phyloP scores from a whole-genome alignment of 345 rosid species.

The Excoecaria agallocha region DNA sequence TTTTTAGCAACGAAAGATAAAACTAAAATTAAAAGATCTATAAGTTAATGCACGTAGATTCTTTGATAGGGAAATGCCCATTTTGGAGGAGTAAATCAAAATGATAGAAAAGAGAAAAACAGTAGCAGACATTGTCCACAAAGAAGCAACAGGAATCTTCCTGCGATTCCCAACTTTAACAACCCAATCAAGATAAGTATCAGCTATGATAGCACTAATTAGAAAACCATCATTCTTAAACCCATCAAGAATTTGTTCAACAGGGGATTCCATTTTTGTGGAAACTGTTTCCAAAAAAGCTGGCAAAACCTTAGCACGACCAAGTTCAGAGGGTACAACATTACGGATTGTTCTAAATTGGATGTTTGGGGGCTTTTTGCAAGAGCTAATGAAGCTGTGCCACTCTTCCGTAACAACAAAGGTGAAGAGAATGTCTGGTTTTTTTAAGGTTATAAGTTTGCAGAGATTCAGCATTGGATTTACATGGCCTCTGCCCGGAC shows the following conservation, averaged over 20 bases:
- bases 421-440: conserved; percentile 3
- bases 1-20: background rate
- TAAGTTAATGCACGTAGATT: background rate
- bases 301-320: conserved; percentile 14
- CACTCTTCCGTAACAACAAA: conserved; percentile 19
- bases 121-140: conserved; percentile 26
- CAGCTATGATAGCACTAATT: conserved; percentile 9
- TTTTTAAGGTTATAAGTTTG: conserved; percentile 4
- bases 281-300: conserved; percentile 22
- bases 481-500: conserved; percentile 24
- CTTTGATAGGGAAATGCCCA: conserved; percentile 11
- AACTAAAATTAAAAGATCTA: background rate
- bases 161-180: conserved; percentile 13
- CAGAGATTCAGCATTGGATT: conserved; percentile 21
- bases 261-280: conserved; percentile 20
- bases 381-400: background rate
- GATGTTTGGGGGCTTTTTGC: conserved; percentile 5
- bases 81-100: conserved; percentile 19
- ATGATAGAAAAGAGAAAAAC: conserved; percentile 16
- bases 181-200: conserved; percentile 21
- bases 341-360: conserved; percentile 20
- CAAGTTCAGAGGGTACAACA: conserved; percentile 28
- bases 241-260: conserved; percentile 20
- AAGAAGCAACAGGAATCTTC: conserved; percentile 26
- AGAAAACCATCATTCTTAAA: background rate